Evolutionary conservation across 2,329 filamentous ascomycete genomes (phyloP), one percentile per base, ranked within the genome.

Genomic region (Diaporthe vexans): DNA sequence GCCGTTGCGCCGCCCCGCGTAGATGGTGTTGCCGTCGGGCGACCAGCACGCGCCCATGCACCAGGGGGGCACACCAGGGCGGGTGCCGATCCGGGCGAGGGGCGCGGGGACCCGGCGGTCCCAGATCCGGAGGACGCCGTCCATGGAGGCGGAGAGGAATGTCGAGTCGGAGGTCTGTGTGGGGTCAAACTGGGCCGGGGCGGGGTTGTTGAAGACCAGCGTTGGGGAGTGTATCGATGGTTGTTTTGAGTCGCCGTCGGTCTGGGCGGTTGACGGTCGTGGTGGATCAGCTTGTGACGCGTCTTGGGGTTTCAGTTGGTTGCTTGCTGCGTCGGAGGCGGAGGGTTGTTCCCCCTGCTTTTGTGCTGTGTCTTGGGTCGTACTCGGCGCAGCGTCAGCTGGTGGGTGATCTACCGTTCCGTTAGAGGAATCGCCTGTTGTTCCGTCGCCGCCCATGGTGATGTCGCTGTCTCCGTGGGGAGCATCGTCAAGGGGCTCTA

Each of bases 31-130:
- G 19, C 97, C 97, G 81, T 98, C 94, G 0, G 95, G 95, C 72
- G 94, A 96, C 97, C 97, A 99, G 85, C 95, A 98, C 0, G 95
- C 95, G 77, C 94, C 95, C 92, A 98, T 98, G 83, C 96, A 98
- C 96, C 96, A 99, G 0, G 96, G 97, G 1, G 97, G 96, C 0
- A 95, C 94, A 24, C 92, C 91, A 15, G 91, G 90, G 15, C 92
- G 88, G 24, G 94, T 94, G 1, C 88, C 87, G 73, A 98, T 96
- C 37, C 92, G 91, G 3, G 97, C 95, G 1, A 98, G 88, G 0
- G 96, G 93, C 48, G 93, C 89, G 1, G 90, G 90, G 76, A 94
- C 90, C 26, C 97, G 91, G 4, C 93, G 88, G 80, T 99, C 97
- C 96, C 97, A 99, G 77, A 99, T 91, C n/a, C 95, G 93, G 58